Percentiles rank a stretch among this genome's conserved stretches.
phyloP scores from a whole-genome alignment of 768 basidiomycete genomes.

The Serendipita sp. region DNA sequence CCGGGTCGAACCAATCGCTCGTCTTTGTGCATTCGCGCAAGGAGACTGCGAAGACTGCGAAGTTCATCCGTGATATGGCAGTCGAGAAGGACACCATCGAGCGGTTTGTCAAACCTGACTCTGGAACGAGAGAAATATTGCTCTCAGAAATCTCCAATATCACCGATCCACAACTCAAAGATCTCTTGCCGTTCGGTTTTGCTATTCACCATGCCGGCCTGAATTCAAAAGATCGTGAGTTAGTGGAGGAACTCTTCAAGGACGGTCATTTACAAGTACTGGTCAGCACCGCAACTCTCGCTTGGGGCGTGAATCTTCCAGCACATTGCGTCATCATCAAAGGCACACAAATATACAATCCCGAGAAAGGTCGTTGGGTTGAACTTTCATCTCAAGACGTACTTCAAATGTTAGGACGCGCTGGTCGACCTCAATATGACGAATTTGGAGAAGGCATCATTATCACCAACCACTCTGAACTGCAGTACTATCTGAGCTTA shows the following conservation, averaged over 20 bases:
- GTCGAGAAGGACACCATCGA: slow-evolving; percentile 94
- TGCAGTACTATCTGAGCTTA: slow-evolving; percentile 91
- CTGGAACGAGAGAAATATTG: slow-evolving; percentile 80
- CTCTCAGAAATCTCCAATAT: slow-evolving; percentile 69
- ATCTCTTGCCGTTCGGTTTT: slow-evolving; percentile 90
- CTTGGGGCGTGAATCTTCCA: slow-evolving; percentile 98
- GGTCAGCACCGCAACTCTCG: slow-evolving; percentile 93
- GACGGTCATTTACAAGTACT: slow-evolving; percentile 87
- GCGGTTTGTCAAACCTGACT: slow-evolving; percentile 88
- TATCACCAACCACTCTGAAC: slow-evolving; percentile 92
- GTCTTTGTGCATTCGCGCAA: slow-evolving; percentile 98
- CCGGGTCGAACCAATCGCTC: slow-evolving; percentile 76
- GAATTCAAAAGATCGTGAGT: slow-evolving; percentile 74
- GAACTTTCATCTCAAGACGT: slow-evolving; percentile 93
- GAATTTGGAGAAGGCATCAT: slow-evolving; percentile 96
- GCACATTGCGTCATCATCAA: slow-evolving; percentile 99
- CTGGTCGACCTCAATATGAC: slow-evolving; percentile 93
- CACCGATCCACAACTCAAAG: slow-evolving; percentile 67
- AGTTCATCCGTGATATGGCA: slow-evolving; percentile 85
- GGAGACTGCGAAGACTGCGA: slow-evolving; percentile 94
- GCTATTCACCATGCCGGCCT: slow-evolving; percentile 98
- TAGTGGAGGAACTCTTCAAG: slow-evolving; percentile 88
- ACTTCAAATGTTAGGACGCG: slow-evolving; percentile 95
- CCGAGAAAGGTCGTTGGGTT: slow-evolving; percentile 95
- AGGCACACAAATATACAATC: slow-evolving; percentile 99